Base-by-base conservation (phyloP, 2,329 filamentous ascomycete genomes). In the Hymenoscyphus scutula region DNA sequence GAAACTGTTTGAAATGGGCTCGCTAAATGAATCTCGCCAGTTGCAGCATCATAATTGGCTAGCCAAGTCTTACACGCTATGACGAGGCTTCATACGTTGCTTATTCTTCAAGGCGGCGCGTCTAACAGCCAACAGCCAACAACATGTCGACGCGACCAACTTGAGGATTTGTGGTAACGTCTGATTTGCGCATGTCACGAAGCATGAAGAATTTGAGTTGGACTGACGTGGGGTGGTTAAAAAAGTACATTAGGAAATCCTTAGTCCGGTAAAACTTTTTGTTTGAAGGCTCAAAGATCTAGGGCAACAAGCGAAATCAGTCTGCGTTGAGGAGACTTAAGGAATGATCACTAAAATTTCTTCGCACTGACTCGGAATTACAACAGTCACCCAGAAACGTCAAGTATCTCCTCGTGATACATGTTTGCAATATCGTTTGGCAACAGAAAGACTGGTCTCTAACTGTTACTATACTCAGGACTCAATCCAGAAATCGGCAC, bases 81-180 rank as follows among this genome's bases (percentile, higher is more conserved):
- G 45, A 48, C 23, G 13, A 4, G 10, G 13, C 45, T 48, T 23
- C n/a, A 48, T 23, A 48, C 7, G 15, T 61, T 61, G 64, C 64
- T 62, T 63, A 58, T 63, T 65, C 64, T 19, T 29, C 53, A 29
- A n/a, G 25, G 53, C 53, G 17, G 3, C 25, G 25, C 25, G 23
- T 30, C 32, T 17, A 17, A 13, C 7, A 11, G 5, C 45, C 19
- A 17, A 13, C 7, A 11, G 5, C 45, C 19, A 48, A 48, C 19
- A 23, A 48, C 2, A 13, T 13, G 6, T 45, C 41, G 45, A 25
- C 25, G n/a, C n/a, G 45, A 23, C 8, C 38, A 17, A 45, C 8
- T 48, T 48, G n/a, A 7, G 8, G 13, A 11, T 48, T 48, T 23
- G 7, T 48, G 7, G 19, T 25, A 11, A 13, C 19, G 45, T 48